Percentiles rank a stretch among this genome's conserved stretches.
Evolutionary conservation across 768 basidiomycete species (phyloP).

Genomic region (Termitomyces sp.): DNA sequence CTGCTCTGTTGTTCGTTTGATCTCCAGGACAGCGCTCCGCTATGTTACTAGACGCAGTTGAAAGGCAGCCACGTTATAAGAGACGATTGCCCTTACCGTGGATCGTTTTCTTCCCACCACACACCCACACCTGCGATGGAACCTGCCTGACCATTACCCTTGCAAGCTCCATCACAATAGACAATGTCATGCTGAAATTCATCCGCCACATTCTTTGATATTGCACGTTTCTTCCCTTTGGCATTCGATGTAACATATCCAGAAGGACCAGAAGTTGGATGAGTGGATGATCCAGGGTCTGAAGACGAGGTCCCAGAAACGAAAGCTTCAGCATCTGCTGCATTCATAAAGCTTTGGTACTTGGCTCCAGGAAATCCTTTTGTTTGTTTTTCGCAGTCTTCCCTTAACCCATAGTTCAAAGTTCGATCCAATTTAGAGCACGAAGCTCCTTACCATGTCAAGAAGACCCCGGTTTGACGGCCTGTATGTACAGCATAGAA

Average conservation of each 20-base stretch:
- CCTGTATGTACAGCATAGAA: constrained; percentile 79
- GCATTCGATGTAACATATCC: not conserved
- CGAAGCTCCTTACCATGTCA: constrained; percentile 48
- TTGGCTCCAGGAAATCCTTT: constrained; percentile 56
- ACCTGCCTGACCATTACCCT: constrained; percentile 66
- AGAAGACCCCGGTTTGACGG: constrained; percentile 57
- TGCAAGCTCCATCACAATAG: constrained; percentile 86
- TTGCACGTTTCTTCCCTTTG: constrained; percentile 30
- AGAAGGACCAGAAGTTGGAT: not conserved
- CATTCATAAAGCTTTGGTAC: constrained; percentile 63
- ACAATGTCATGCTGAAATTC: constrained; percentile 45
- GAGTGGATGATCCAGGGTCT: not conserved
- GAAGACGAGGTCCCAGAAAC: constrained; percentile 18
- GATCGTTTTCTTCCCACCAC: constrained; percentile 75
- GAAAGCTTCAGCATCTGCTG: constrained; percentile 56
- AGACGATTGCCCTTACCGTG: constrained; percentile 36
- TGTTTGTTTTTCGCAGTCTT: constrained; percentile 64
- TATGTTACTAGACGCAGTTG: constrained; percentile 53
- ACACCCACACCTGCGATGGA: constrained; percentile 83
- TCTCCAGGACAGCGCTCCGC: constrained; percentile 77
- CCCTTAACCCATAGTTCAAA: constrained; percentile 38
- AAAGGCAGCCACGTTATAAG: not conserved
- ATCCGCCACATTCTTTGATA: constrained; percentile 21
- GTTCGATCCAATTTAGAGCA: constrained; percentile 2
- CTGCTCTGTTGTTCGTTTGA: constrained; percentile 87